Base-by-base conservation (phyloP, 192 early-diverging fungal genomes). In the Irineochytrium annulatum region DNA sequence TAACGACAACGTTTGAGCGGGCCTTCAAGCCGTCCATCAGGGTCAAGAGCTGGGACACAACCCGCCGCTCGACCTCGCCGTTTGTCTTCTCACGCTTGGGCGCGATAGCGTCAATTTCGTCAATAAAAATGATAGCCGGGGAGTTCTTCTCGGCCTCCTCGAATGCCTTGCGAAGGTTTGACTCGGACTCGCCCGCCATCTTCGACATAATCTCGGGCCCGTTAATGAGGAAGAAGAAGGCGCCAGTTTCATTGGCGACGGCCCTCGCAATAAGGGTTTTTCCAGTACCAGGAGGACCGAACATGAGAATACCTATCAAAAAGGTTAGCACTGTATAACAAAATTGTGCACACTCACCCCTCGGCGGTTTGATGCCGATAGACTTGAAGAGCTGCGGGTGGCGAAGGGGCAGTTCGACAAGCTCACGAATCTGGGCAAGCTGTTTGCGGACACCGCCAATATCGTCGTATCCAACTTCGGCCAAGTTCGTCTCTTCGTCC, bases 201-300 rank as follows among this genome's bases (percentile, higher is more conserved):
- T 98, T 98, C 65, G 92, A 95, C 95, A 99, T 98, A 70, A 99
- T 98, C 70, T 98, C 95, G 51, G 96, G 96, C 34, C 95, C 96
- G 69, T 98, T 98, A 77, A 99, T 98, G 48, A 95, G 73, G 79
- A 99, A 98, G 84, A 99, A 95, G 88, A 98, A 98, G 16, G 95
- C 96, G 28, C 96, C 97, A 30, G 95, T 98, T 73, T 99, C 97
- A 73, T 98, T 98, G 53, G 97, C 97, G 2, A 99, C 95, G 3
- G 97, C 95, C 60, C 95, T 89, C 3, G 96, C 96, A 77, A 99
- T 94, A 62, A 99, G 78, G 6, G 96, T 99, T 75, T 99, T 99
- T 78, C 96, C 96, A 8, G 95, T 98, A 78, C 96, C 96, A 14
- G 96, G 96, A 17, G 96, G 96, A 43, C 96, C 96, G 65, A 84